Evolutionary conservation across 352 stramenopile genomes (phyloP), one percentile per base, ranked within the genome.

Genomic region (Phytophthora tentaculata): DNA sequence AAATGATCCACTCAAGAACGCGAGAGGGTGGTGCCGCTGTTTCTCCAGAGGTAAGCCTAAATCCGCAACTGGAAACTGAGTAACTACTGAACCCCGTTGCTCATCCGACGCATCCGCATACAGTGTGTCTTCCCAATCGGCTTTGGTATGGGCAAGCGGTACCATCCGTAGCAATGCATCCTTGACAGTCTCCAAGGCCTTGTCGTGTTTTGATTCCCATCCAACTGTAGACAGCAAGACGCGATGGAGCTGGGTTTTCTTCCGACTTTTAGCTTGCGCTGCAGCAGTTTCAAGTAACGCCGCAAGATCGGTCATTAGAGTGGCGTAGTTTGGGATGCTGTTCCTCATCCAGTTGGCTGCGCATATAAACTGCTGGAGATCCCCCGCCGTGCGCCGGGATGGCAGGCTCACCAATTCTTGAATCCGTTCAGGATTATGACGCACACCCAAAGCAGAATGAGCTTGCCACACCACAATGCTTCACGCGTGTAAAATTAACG

Each of bases 281-380:
- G 37, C 55, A 2, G 54, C 55, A 2, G 9, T 19, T 19, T 67
- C 56, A 9, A 72, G 19, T 8, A 72, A 4, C 2, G 17, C 14
- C 12, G 45, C 32, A 22, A 64, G 19, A 9, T 43, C 12, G 1
- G 29, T 29, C 8, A 32, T 50, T 0, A 71, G 4, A 8, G 9
- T 5, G 0, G 26, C 47, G 19, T 69, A 76, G 0, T 54, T 17
- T 1, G 61, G 35, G 8, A 69, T 68, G 35, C 45, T 69, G 7
- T 45, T 26, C 7, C 69, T n/a, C 56, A 71, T 72, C 69, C 62
- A 64, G 13, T 72, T 69, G 0, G 65, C 32, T 3, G 63, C 69
- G 17, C 69, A 76, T 5, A 72, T n/a, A 10, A 76, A 69, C 35
- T 68, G 62, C 14, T 76, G 50, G 1, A 72, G 23, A 2, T 72